These are phyloP conservation scores for Coprinopsis strossmayeri DNA, from an alignment of 768 basidiomycete species.

Conservation along the genomic window DNA sequence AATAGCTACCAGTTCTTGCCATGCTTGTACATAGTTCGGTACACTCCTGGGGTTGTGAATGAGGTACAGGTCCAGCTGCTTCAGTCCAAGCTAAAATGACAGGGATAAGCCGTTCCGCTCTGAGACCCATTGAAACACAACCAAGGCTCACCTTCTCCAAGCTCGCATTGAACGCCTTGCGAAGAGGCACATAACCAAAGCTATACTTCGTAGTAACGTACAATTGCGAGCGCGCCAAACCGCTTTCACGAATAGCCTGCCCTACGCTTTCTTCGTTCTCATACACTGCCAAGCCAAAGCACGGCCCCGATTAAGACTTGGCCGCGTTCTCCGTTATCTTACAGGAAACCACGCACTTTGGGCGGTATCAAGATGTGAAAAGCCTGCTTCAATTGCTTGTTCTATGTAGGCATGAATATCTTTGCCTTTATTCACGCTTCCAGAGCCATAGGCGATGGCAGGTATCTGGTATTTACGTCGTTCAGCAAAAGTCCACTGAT, in stretches of 20 bases:
- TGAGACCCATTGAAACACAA: too few relatives aligned
- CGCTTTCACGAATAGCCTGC: slow-evolving; percentile 27
- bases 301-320: too few relatives aligned
- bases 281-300: slow-evolving; percentile 28
- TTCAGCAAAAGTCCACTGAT: not conserved
- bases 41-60: slow-evolving; percentile 44
- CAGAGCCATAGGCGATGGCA: slow-evolving; percentile 56
- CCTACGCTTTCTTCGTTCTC: slow-evolving; percentile 28
- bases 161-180: slow-evolving; percentile 38
- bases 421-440: slow-evolving; percentile 35
- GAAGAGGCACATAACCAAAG: slow-evolving; percentile 26
- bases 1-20: slow-evolving; percentile 53
- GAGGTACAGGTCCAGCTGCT: slow-evolving; percentile 64
- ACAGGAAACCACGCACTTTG: slow-evolving; percentile 30
- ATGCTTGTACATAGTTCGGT: slow-evolving; percentile 31
- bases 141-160: slow-evolving; percentile 43
- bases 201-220: slow-evolving; percentile 53
- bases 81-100: slow-evolving; percentile 45
- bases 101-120: too few relatives aligned
- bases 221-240: slow-evolving; percentile 35
- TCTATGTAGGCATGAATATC: slow-evolving; percentile 50
- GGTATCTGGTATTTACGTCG: slow-evolving; percentile 38
- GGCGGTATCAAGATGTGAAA: slow-evolving; percentile 60
- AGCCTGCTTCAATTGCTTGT: slow-evolving; percentile 54
- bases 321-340: too few relatives aligned